Conservation (phyloP, 495 filamentous ascomycete genomes). For the Thozetella sp. region DNA sequence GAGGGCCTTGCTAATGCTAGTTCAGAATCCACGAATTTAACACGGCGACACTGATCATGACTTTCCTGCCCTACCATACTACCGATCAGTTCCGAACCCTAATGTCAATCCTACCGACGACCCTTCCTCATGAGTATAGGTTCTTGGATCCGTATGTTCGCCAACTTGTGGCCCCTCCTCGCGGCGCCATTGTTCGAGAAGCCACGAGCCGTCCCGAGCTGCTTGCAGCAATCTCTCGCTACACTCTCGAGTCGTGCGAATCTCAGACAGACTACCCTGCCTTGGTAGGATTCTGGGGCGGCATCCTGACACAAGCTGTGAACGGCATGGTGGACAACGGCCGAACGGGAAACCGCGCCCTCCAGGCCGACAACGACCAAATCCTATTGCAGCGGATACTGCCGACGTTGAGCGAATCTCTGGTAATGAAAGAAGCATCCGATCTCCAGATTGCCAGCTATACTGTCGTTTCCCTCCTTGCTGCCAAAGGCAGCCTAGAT, state of each 20-base stretch:
- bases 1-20: slow-evolving; percentile 28
- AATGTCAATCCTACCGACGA: slow-evolving; percentile 76
- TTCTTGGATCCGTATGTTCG: slow-evolving; percentile 84
- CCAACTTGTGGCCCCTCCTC: slow-evolving; percentile 71
- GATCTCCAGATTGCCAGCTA: slow-evolving; percentile 84
- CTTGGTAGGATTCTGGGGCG: slow-evolving; percentile 85
- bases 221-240: slow-evolving; percentile 69
- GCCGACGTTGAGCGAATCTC: slow-evolving; percentile 73
- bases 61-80: slow-evolving; percentile 90
- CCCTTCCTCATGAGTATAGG: slow-evolving; percentile 72
- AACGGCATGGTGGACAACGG: slow-evolving; percentile 76
- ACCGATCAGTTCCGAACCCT: slow-evolving; percentile 79
- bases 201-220: slow-evolving; percentile 73
- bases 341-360: slow-evolving; percentile 67
- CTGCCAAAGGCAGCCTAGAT: slow-evolving; percentile 74
- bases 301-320: slow-evolving; percentile 78
- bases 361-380: slow-evolving; percentile 75
- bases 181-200: slow-evolving; percentile 78
- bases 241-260: slow-evolving; percentile 69
- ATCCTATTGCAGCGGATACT: slow-evolving; percentile 74
- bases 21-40: slow-evolving; percentile 90
- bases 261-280: slow-evolving; percentile 71
- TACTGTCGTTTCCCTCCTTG: slow-evolving; percentile 85
- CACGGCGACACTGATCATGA: slow-evolving; percentile 73
- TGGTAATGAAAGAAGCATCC: slow-evolving; percentile 70